Base-by-base conservation (phyloP, 192 early-diverging fungal genomes). In the Haplosporangium gracile region DNA sequence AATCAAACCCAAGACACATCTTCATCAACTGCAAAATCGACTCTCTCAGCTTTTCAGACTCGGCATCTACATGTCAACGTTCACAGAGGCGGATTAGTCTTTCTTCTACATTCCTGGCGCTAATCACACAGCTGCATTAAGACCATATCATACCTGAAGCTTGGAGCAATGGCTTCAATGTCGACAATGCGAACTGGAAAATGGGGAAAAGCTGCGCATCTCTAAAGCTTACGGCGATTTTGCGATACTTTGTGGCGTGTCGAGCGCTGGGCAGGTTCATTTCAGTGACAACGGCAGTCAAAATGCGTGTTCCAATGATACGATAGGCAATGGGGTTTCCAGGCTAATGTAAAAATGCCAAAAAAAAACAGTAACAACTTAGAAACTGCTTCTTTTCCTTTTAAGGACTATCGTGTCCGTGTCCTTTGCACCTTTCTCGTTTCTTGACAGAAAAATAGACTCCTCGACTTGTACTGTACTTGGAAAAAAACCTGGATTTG, bases 401-500 rank as follows among this genome's bases (percentile, higher is more conserved):
- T 60, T 22, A 55, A 55, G 7, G 29, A 65, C 29, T 26, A 3
- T 16, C n/a, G 1, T 32, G 13, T 32, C 60, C 8, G 10, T 32
- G 11, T 32, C 70, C 70, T 20, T 42, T 38, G 36, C 15, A 24
- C 22, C 70, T 42, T 71, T n/a, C 70, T 26, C 70, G 13, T 16
- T 22, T 20, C 60, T 24, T 20, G 20, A 10, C 10, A 10, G 42
- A 11, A 43, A 43, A 43, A 43, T 11, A 51, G 5, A 51, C 1
- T 20, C 49, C 18, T 22, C 20, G 49, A 51, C 49, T 51, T 32
- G 57, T 76, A 90, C 81, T 77, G 60, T 91, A 92, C 93, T 82
- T 92, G 89, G 32, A 94, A 85, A 72, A 93, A 94, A 26, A 92
- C 91, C 26, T 89, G 72, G 34, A 94, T 81, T 18, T 92, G 92